Conservation (phyloP, 2,329 filamentous ascomycete species). For the Aureobasidium sp. region DNA sequence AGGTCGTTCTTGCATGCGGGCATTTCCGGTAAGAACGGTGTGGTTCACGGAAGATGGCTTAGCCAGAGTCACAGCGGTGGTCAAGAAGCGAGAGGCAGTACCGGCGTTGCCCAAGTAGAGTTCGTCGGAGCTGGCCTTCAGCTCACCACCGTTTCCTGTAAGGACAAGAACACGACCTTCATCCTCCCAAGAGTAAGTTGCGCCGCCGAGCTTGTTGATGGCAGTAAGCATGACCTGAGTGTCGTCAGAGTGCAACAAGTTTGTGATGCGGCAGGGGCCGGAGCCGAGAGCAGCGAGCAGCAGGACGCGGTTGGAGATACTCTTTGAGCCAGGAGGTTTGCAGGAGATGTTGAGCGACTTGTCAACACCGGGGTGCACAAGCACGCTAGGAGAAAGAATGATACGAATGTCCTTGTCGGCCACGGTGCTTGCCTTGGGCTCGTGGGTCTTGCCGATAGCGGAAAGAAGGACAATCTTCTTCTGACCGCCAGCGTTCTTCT, state of each 20-base stretch:
- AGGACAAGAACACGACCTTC: constrained; percentile 87
- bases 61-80: constrained; percentile 82
- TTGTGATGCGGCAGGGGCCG: constrained; percentile 81
- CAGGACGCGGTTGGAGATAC: constrained; percentile 90
- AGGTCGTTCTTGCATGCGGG: constrained; percentile 90
- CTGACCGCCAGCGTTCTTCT: constrained; percentile 92
- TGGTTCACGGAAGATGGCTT: constrained; percentile 55
- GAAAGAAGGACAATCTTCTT: constrained; percentile 95
- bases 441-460: constrained; percentile 79
- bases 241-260: constrained; percentile 91
- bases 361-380: constrained; percentile 66
- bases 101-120: constrained; percentile 95
- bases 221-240: constrained; percentile 96
- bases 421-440: constrained; percentile 84
- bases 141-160: constrained; percentile 78
- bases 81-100: constrained; percentile 90
- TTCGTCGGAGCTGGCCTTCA: constrained; percentile 67
- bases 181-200: constrained; percentile 88
- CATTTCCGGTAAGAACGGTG: constrained; percentile 85
- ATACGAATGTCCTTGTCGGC: constrained; percentile 76
- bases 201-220: constrained; percentile 75
- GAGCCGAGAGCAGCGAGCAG: constrained; percentile 86
- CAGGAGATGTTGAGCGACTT: constrained; percentile 62
- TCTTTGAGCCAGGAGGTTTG: constrained; percentile 90
- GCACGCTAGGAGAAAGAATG: constrained; percentile 71